phyloP scores from a whole-genome alignment of 2,329 filamentous ascomycete species.

The Pseudovirgaria hyperparasitica region DNA sequence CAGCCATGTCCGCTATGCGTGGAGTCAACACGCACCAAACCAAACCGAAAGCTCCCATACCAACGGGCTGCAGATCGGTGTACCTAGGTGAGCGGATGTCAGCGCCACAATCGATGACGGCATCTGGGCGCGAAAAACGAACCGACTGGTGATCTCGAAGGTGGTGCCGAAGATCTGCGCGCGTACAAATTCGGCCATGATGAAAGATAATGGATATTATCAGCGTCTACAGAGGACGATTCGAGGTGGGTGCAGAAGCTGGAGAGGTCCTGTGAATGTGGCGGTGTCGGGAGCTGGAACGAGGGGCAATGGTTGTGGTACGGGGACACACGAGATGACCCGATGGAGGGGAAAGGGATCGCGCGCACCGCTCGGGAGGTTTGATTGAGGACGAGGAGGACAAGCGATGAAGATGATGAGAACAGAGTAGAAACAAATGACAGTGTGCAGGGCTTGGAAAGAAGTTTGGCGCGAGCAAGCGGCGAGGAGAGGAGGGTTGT shows the following conservation, averaged over 20 bases:
- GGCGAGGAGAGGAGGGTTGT: too few relatives aligned
- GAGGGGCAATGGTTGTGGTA: too few relatives aligned
- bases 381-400: too few relatives aligned
- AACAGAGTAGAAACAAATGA: too few relatives aligned
- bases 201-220: conserved; percentile 23
- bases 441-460: too few relatives aligned
- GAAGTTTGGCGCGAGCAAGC: too few relatives aligned
- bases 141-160: conserved; percentile 99
- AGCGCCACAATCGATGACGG: conserved; percentile 7
- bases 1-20: conserved; percentile 6
- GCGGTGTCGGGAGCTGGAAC: conserved; percentile 7
- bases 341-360: too few relatives aligned
- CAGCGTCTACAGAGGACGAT: conserved; percentile 12
- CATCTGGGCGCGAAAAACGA: conserved; percentile 21
- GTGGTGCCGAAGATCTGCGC: conserved; percentile 99
- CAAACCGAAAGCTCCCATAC: conserved; percentile 97
- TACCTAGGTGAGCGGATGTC: conserved; percentile 48
- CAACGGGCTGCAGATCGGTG: conserved; percentile 93
- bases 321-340: too few relatives aligned
- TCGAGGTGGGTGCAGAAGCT: conserved; percentile 6
- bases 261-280: conserved; percentile 9
- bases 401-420: too few relatives aligned
- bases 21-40: conserved; percentile 58
- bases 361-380: too few relatives aligned
- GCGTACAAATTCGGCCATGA: conserved; percentile 97